These are phyloP conservation scores for Cryptococcus sp. DNA, from an alignment of 1,284 basidiomycete genomes.

Conservation along the genomic window DNA sequence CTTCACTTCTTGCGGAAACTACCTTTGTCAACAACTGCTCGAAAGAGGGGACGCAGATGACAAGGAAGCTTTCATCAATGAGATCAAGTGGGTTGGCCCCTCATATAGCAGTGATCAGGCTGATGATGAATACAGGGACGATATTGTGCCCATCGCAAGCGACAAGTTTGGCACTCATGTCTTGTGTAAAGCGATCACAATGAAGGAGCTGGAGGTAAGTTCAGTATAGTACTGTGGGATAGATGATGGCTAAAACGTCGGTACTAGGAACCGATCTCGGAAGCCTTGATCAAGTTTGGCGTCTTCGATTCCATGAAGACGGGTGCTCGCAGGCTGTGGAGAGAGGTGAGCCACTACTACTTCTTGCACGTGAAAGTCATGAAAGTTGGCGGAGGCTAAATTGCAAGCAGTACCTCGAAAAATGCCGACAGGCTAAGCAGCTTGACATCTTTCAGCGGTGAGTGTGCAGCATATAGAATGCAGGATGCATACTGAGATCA, in stretches of 20 bases:
- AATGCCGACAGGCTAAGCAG: constrained; percentile 33
- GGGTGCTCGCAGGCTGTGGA: constrained; percentile 46
- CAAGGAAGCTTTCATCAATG: constrained; percentile 40
- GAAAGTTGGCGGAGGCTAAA: neutral
- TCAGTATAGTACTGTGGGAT: neutral
- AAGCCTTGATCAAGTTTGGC: constrained; percentile 39
- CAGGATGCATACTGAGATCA: constrained; percentile 1
- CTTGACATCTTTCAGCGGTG: constrained; percentile 40
- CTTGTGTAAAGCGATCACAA: constrained; percentile 44
- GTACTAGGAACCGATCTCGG: constrained; percentile 26
- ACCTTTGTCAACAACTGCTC: constrained; percentile 49
- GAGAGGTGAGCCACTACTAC: constrained; percentile 31
- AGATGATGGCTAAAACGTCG: neutral
- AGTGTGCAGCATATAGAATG: neutral
- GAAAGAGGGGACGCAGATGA: constrained; percentile 41
- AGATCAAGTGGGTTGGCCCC: constrained; percentile 32
- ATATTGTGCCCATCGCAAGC: constrained; percentile 46
- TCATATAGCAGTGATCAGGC: neutral
- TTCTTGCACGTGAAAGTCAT: neutral
- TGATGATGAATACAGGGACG: constrained; percentile 24
- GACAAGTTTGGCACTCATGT: constrained; percentile 51
- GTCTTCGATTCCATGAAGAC: constrained; percentile 48
- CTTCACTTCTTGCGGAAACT: constrained; percentile 49
- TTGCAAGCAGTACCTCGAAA: constrained; percentile 44
- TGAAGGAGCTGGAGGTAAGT: constrained; percentile 46